These are phyloP conservation scores for Tausonia pullulans DNA, from an alignment of 1,284 basidiomycete genomes.

Conservation along the genomic window DNA sequence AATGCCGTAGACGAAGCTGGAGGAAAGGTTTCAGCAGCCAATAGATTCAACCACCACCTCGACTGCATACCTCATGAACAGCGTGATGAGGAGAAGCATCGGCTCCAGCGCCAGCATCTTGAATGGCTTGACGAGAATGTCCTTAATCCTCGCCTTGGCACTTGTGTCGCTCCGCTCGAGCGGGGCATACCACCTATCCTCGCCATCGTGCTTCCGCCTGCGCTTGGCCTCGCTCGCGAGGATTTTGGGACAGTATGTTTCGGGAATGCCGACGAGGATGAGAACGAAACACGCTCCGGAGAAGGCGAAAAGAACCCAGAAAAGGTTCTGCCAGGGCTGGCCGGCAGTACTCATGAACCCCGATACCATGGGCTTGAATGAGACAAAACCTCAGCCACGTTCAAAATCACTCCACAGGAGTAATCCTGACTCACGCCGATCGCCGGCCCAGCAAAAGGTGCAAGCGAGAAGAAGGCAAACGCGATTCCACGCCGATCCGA, in stretches of 20 bases:
- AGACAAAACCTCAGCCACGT: slow-evolving; percentile 15
- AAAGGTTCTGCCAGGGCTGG: slow-evolving; percentile 23
- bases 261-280: slow-evolving; percentile 58
- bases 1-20: slow-evolving; percentile 9
- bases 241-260: slow-evolving; percentile 52
- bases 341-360: slow-evolving; percentile 44
- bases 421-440: slow-evolving; percentile 17
- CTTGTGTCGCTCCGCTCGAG: slow-evolving; percentile 25
- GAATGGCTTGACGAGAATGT: slow-evolving; percentile 48
- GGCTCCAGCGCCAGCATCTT: slow-evolving; percentile 61
- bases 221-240: slow-evolving; percentile 42
- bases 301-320: slow-evolving; percentile 46
- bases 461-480: slow-evolving; percentile 54
- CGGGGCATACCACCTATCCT: slow-evolving; percentile 48
- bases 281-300: slow-evolving; percentile 41
- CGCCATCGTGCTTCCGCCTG: slow-evolving; percentile 49
- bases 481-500: slow-evolving; percentile 55
- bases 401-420: slow-evolving; percentile 23
- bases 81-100: slow-evolving; percentile 58
- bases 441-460: slow-evolving; percentile 65
- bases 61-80: slow-evolving; percentile 47
- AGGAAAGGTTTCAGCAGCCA: background rate
- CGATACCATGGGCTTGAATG: slow-evolving; percentile 51
- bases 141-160: slow-evolving; percentile 33
- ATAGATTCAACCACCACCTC: background rate